Percentiles rank a stretch among this genome's conserved stretches.
Conservation (phyloP, 257 asterid genomes). For the Capsicum baccatum region DNA sequence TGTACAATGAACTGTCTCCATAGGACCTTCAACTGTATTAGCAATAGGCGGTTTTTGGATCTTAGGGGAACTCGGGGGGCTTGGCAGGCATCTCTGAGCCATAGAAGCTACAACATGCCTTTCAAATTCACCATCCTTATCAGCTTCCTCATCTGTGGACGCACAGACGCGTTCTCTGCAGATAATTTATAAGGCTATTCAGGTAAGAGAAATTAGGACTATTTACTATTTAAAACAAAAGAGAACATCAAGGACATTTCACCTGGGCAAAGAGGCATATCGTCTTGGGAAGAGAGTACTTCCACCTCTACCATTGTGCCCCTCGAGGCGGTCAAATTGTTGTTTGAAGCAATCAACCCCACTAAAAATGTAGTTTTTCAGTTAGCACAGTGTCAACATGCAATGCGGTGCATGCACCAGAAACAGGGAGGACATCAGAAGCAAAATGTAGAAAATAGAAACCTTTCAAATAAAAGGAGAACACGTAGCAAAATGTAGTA, state of each 20-base stretch:
- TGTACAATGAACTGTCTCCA: constrained; percentile 51
- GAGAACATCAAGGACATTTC: constrained; percentile 26
- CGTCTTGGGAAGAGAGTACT: constrained; percentile 71
- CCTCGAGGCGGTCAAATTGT: constrained; percentile 86
- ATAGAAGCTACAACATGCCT: constrained; percentile 49
- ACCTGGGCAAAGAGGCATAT: constrained; percentile 94
- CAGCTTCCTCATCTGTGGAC: constrained; percentile 69
- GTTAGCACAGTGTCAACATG: constrained; percentile 20
- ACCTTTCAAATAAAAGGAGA: background rate
- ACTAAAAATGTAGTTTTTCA: constrained; percentile 37
- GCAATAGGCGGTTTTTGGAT: constrained; percentile 47
- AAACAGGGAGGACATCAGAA: background rate
- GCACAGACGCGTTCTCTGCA: constrained; percentile 84
- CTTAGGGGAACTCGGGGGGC: constrained; percentile 62
- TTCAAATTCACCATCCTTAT: constrained; percentile 49
- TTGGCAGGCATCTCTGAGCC: constrained; percentile 55
- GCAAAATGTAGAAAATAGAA: constrained; percentile 15
- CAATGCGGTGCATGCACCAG: constrained; percentile 7
- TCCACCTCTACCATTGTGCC: constrained; percentile 60
- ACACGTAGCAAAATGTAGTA: background rate
- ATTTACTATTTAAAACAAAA: background rate
- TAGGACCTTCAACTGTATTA: constrained; percentile 43
- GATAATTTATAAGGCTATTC: constrained; percentile 18
- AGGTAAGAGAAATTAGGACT: constrained; percentile 16
- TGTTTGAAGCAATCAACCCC: constrained; percentile 92